Percentiles rank a stretch among this genome's conserved stretches.
Evolutionary conservation across 768 basidiomycete species (phyloP).

Genomic region (button mushroom (Agaricus bisporus)): DNA sequence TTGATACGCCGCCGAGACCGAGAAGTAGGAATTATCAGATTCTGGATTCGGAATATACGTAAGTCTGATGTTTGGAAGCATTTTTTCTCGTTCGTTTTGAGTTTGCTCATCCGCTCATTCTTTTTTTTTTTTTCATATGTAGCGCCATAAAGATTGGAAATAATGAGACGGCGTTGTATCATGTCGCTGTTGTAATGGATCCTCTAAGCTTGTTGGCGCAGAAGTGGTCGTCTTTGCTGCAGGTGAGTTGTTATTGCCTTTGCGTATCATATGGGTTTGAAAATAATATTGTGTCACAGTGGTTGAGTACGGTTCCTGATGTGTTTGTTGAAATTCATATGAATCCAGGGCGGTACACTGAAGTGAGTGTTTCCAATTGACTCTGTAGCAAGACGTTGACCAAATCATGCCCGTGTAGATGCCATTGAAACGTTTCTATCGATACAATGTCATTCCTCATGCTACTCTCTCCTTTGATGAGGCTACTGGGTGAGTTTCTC

Average conservation of each 20-base stretch:
- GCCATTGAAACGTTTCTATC: slow-evolving; percentile 90
- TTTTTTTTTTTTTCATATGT: neutral
- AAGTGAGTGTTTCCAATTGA: slow-evolving; percentile 42
- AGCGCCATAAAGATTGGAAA: slow-evolving; percentile 73
- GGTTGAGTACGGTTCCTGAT: slow-evolving; percentile 58
- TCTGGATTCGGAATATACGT: slow-evolving; percentile 64
- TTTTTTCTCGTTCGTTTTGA: too few species aligned
- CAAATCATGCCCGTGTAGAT: slow-evolving; percentile 41
- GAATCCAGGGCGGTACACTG: slow-evolving; percentile 60
- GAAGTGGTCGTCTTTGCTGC: slow-evolving; percentile 75
- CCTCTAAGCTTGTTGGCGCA: slow-evolving; percentile 83
- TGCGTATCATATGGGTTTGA: too few species aligned
- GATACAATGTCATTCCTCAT: slow-evolving; percentile 54
- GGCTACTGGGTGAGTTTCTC: slow-evolving; percentile 48
- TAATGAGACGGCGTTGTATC: slow-evolving; percentile 56
- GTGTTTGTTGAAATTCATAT: slow-evolving; percentile 73
- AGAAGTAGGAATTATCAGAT: slow-evolving; percentile 55
- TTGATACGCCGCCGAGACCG: slow-evolving; percentile 56
- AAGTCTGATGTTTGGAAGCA: slow-evolving; percentile 17
- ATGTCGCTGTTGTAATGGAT: slow-evolving; percentile 71
- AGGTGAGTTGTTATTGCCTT: slow-evolving; percentile 36
- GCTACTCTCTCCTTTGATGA: slow-evolving; percentile 52
- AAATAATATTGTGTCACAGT: slow-evolving; percentile 29
- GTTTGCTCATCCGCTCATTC: slow-evolving; percentile 1
- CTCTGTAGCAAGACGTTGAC: neutral